Evolutionary conservation across 2,329 filamentous ascomycete genomes (phyloP), one percentile per base, ranked within the genome.

Genomic region (Diaporthe sp.): DNA sequence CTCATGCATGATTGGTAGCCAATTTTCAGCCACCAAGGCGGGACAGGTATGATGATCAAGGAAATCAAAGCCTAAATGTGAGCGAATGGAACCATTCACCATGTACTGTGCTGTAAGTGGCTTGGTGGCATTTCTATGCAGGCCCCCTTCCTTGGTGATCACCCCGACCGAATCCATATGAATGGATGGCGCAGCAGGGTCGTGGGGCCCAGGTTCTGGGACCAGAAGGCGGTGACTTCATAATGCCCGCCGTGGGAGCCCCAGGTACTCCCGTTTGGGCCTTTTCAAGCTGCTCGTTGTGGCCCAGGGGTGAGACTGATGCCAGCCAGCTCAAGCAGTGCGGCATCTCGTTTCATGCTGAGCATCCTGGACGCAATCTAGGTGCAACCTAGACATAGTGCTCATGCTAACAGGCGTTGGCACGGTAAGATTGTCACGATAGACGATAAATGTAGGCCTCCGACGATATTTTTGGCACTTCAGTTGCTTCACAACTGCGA

Each of bases 61-160:
- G 68, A 44, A 70, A 53, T 70, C 68, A 71, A 70, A 74, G 68
- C 55, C 58, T 69, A 58, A 68, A 74, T 58, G 68, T 75, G 72
- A 58, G 73, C 68, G 55, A 72, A 70, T 74, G 61, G 70, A 58
- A 51, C 59, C 53, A 17, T 42, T 22, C 22, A 27, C 30, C 47
- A 30, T 13, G 63, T 37, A 4, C 47, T 68, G 32, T 53, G 8
- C 63, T 51, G 47, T 39, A 68, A 68, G 32, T 68, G 63, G 63
- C 44, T 8, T 68, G 63, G 63, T 68, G 47, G 63, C 47, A 19
- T 53, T 35, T 30, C 32, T 39, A 19, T 39, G 47, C 63, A 47
- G 47, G 63, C 47, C 42, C 65, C 58, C 27, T 27, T 69, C 51
- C 66, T 63, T 51, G 71, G 50, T 68, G 53, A 51, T 50, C 61